Evolutionary conservation across 192 early-diverging fungal genomes (phyloP).

Genomic region (Backusella liffmaniae): DNA sequence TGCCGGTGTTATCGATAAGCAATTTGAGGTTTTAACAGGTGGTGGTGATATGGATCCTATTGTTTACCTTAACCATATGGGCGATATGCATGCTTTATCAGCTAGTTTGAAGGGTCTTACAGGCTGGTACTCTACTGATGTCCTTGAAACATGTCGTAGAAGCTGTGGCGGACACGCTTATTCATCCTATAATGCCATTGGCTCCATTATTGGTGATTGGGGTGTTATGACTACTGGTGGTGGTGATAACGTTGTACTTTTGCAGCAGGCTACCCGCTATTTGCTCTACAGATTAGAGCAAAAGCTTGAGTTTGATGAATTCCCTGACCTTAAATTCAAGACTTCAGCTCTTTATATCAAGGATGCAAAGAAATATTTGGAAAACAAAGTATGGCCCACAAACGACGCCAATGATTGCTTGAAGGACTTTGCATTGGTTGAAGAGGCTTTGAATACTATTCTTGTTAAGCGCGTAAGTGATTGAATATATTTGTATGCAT

Average conservation of each 20-base stretch:
- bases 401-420: conserved; percentile 4
- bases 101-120: conserved; percentile 51
- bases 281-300: conserved; percentile 33
- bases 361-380: conserved; percentile 14
- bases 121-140: conserved; percentile 50
- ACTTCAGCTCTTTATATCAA: conserved; percentile 17
- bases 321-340: conserved; percentile 21
- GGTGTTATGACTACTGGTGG: conserved; percentile 62
- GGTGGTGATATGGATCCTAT: conserved; percentile 48
- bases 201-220: conserved; percentile 54
- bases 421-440: conserved; percentile 11
- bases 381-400: conserved; percentile 7
- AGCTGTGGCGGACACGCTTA: conserved; percentile 66
- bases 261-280: conserved; percentile 52
- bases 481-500: no score
- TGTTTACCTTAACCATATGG: conserved; percentile 45
- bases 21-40: conserved; percentile 36
- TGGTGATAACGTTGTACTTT: conserved; percentile 48
- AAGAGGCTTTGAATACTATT: conserved; percentile 25
- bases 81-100: conserved; percentile 56
- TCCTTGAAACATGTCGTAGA: conserved; percentile 52
- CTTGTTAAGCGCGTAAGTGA: conserved; percentile 21
- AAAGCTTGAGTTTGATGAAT: conserved; percentile 21
- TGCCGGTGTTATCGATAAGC: not conserved
- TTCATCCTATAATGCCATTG: conserved; percentile 66